phyloP scores from a whole-genome alignment of 495 filamentous ascomycete species.

The Hyaloscypha finlandica region DNA sequence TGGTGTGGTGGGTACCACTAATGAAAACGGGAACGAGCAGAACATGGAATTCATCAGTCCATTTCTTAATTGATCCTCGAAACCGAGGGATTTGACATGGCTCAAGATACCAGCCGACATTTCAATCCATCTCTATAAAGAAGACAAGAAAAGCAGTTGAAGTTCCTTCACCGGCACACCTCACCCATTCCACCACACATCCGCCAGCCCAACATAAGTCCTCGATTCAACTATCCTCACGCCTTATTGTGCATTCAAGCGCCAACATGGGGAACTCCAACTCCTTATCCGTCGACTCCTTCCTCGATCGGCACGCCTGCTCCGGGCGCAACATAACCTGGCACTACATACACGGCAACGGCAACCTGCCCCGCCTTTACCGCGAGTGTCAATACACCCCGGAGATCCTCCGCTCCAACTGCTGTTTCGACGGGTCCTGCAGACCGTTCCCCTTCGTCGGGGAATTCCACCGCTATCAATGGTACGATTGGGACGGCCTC shows the following conservation, averaged over 20 bases:
- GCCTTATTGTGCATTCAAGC: background rate
- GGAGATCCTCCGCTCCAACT: background rate
- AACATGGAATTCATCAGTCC: too few relatives aligned
- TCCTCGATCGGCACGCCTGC: background rate
- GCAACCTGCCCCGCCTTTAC: background rate
- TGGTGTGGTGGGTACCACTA: too few relatives aligned
- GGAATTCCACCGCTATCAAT: background rate
- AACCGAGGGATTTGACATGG: too few relatives aligned
- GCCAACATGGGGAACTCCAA: background rate
- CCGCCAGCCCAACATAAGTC: too few relatives aligned
- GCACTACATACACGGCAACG: conserved; percentile 1
- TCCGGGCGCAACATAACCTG: conserved; percentile 13
- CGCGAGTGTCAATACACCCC: background rate
- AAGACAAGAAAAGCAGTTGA: too few relatives aligned
- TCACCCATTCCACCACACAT: too few relatives aligned
- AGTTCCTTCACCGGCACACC: too few relatives aligned
- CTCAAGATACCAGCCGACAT: too few relatives aligned
- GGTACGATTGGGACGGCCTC: background rate
- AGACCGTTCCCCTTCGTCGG: background rate
- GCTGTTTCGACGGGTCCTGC: background rate
- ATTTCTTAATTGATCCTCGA: too few relatives aligned
- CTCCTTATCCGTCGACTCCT: background rate
- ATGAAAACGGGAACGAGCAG: too few relatives aligned
- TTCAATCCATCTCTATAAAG: too few relatives aligned
- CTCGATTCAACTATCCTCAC: too few relatives aligned